These are phyloP conservation scores for Ogataea salicorniae DNA, from an alignment of 805 yeast genomes.

Conservation along the genomic window DNA sequence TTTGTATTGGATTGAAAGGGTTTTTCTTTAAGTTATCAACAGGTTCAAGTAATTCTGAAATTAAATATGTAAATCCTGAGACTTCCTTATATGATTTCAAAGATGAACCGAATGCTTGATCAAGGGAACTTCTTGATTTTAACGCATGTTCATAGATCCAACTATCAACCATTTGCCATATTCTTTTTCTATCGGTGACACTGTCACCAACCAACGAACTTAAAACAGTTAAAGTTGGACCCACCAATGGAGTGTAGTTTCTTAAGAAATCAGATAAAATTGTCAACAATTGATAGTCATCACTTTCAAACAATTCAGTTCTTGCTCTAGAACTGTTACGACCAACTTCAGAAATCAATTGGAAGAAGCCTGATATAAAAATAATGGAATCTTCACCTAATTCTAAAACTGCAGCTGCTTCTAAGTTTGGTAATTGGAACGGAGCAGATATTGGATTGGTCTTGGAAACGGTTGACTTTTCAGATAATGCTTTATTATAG, in stretches of 20 bases:
- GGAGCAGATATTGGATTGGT: slow-evolving; percentile 1
- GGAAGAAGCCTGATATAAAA: slow-evolving; percentile 67
- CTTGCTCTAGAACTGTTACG: slow-evolving; percentile 33
- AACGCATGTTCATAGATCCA: slow-evolving; percentile 49
- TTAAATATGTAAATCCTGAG: slow-evolving; percentile 54
- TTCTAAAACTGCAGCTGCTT: slow-evolving; percentile 38
- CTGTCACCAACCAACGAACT: slow-evolving; percentile 49
- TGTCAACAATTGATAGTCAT: slow-evolving; percentile 26
- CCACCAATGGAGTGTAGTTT: slow-evolving; percentile 30
- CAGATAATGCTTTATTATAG: slow-evolving; percentile 27
- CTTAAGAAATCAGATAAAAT: slow-evolving; percentile 25
- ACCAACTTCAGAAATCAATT: slow-evolving; percentile 54
- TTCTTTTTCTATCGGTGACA: slow-evolving; percentile 36
- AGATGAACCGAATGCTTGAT: slow-evolving; percentile 38
- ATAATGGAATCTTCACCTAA: slow-evolving; percentile 77
- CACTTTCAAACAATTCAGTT: slow-evolving; percentile 29
- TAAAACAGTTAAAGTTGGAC: slow-evolving; percentile 53
- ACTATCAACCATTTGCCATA: slow-evolving; percentile 68
- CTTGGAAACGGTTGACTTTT: slow-evolving; percentile 1
- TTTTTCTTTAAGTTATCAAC: slow-evolving; percentile 24
- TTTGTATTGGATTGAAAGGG: slow-evolving; percentile 34
- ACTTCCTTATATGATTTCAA: slow-evolving; percentile 52
- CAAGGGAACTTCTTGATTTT: slow-evolving; percentile 22
- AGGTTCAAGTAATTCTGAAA: slow-evolving; percentile 35
- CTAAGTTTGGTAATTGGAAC: slow-evolving; percentile 5